A percentile compares a stretch with the other conserved stretches of the same genome.
Conservation (phyloP, 2,329 filamentous ascomycete species). For the Polychaeton citri region DNA sequence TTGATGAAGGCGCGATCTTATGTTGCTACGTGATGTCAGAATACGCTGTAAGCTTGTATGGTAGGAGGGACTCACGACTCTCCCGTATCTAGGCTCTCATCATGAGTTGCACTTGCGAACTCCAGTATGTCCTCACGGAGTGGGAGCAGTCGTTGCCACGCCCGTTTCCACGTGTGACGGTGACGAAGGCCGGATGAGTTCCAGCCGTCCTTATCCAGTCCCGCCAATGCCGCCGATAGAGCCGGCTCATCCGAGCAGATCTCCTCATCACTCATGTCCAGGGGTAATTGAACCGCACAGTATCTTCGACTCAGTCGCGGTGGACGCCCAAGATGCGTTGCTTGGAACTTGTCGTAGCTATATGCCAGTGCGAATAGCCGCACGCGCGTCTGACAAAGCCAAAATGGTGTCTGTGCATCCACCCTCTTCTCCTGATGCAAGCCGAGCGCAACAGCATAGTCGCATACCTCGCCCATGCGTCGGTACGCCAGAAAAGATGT, state of each 20-base stretch:
- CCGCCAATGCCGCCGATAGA: slow-evolving; percentile 24
- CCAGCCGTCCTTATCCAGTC: slow-evolving; percentile 40
- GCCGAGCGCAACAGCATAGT: slow-evolving; percentile 21
- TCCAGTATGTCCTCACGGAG: slow-evolving; percentile 48
- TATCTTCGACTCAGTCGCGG: slow-evolving; percentile 38
- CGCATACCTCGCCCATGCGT: slow-evolving; percentile 20
- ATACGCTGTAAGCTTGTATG: no score
- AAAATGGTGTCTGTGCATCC: slow-evolving; percentile 20
- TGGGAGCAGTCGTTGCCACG: slow-evolving; percentile 34
- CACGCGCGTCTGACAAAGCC: slow-evolving; percentile 18
- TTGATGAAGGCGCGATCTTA: slow-evolving; percentile 27
- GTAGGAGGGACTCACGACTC: slow-evolving; percentile 25
- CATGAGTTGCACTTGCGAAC: slow-evolving; percentile 35
- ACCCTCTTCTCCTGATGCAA: slow-evolving; percentile 21
- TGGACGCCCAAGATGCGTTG: slow-evolving; percentile 32
- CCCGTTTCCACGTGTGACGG: slow-evolving; percentile 33
- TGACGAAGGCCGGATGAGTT: slow-evolving; percentile 33
- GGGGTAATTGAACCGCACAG: slow-evolving; percentile 38
- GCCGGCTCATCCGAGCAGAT: slow-evolving; percentile 32
- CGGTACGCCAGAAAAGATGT: slow-evolving; percentile 20
- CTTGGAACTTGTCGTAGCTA: slow-evolving; percentile 20
- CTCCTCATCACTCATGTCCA: slow-evolving; percentile 41
- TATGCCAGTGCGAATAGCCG: slow-evolving; percentile 21
- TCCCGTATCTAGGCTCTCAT: slow-evolving; percentile 26
- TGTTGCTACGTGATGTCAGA: no score